phyloP scores from a whole-genome alignment of 257 asterid genomes.

The Solanum medicagineum region DNA sequence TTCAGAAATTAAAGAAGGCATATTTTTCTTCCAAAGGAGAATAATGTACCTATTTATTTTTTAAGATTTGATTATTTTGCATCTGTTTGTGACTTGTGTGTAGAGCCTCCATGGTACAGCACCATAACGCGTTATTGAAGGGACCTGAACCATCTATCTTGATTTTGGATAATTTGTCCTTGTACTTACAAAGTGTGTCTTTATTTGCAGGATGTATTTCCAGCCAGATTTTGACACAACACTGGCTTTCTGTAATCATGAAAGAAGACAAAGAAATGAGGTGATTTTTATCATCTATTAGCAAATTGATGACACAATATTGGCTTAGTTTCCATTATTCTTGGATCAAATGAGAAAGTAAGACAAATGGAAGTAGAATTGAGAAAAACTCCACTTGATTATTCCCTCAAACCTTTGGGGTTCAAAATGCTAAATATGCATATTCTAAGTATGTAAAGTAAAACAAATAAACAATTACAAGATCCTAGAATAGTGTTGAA shows the following conservation, averaged over 20 bases:
- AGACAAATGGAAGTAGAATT: not conserved
- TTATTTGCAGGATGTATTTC: conserved; percentile 51
- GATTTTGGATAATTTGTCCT: not conserved
- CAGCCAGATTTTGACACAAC: conserved; percentile 91
- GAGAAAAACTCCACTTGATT: not conserved
- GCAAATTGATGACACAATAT: not conserved
- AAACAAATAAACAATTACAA: not conserved
- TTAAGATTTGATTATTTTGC: not conserved
- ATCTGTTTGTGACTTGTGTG: not conserved
- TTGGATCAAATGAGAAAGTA: not conserved
- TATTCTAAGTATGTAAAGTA: not conserved
- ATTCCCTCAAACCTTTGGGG: not conserved
- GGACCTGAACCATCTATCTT: not conserved
- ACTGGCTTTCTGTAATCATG: conserved; percentile 80
- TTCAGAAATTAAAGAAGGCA: not conserved
- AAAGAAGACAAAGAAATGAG: conserved; percentile 81
- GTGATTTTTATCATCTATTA: conserved; percentile 18
- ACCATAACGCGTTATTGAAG: not conserved
- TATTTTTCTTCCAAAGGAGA: not conserved
- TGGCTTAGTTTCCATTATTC: not conserved
- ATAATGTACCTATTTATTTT: not conserved
- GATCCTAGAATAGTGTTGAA: not conserved
- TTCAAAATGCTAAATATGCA: not conserved
- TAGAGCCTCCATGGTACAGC: not conserved
- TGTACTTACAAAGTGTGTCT: conserved; percentile 6